Base-by-base conservation (phyloP, 2,329 filamentous ascomycete species). In the Pseudogymnoascus sp. region DNA sequence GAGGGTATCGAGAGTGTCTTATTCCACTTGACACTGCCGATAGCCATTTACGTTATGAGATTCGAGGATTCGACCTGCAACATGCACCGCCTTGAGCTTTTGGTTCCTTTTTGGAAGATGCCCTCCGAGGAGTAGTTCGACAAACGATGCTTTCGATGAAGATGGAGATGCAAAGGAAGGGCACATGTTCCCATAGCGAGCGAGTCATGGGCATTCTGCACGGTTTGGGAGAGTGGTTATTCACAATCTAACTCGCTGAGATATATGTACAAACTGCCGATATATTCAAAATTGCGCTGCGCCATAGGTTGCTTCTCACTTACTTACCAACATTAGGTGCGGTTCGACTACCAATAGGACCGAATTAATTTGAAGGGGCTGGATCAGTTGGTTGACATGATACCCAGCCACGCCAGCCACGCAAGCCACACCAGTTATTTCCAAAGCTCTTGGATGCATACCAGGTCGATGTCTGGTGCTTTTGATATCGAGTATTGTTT, bases 21-120 rank as follows among this genome's bases (percentile, higher is more conserved):
- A 93, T 93, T 93, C 88, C 89, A 86, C 80, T 77, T 86, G 90
- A 84, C 83, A 90, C 91, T 84, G 83, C 89, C 85, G 83, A 94
- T 70, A 89, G 84, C 88, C 90, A 86, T 95, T 80, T 90, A 88
- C 85, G 21, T 83, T 68, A 78, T 96, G 89, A 93, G 84, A 90
- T 87, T 88, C 84, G 86, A 88, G 89, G 86, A 84, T 44, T 9
- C 8, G 17, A 11, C 0, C 7, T 44, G 8, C 41, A 5, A 15
- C 7, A 29, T 50, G 24, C 24, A 50, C 41, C 13, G 13, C 8
- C 41, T 29, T 31, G 4, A 24, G 3, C 24, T 26, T 3, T 10
- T n/a, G 29, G 24, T 50, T 15, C 13, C 8, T 29, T 15, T 29
- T 26, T 13, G 3, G 3, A 26, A 1, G 41, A 47, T n/a, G 41